Conservation (phyloP, 2,329 filamentous ascomycete species). For the Didymella lethalis region DNA sequence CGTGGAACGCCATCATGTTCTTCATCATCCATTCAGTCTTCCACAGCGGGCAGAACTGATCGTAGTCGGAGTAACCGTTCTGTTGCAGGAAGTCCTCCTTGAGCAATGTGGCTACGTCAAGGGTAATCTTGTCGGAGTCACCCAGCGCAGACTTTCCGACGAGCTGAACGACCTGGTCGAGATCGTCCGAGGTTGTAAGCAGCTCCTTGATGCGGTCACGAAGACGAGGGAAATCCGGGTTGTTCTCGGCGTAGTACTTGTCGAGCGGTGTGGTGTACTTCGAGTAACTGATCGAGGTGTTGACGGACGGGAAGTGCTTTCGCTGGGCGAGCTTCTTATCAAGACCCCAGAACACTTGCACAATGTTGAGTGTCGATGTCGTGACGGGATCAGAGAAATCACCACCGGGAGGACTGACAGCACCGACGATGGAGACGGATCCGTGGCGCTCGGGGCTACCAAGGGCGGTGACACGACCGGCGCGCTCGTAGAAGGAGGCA, state of each 20-base stretch:
- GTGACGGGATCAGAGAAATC: conserved; percentile 99
- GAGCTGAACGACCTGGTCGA: conserved; percentile 98
- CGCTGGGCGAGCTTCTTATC: conserved; percentile 99
- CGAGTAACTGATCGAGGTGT: conserved; percentile 92
- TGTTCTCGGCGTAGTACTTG: conserved; percentile 92
- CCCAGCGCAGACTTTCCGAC: conserved; percentile 97
- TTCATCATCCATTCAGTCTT: conserved; percentile 99
- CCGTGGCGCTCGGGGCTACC: conserved; percentile 89
- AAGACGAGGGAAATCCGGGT: conserved; percentile 91
- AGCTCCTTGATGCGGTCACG: conserved; percentile 94
- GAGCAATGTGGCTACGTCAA: conserved; percentile 88
- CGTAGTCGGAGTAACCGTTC: conserved; percentile 98
- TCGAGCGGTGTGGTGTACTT: conserved; percentile 92
- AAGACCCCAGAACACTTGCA: conserved; percentile 99
- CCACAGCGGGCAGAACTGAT: conserved; percentile 99
- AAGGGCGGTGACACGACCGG: conserved; percentile 83
- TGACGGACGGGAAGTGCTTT: conserved; percentile 99
- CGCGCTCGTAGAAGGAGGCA: conserved; percentile 98
- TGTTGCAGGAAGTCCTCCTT: conserved; percentile 99
- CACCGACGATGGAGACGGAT: conserved; percentile 96
- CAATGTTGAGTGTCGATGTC: conserved; percentile 89
- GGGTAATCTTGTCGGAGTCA: conserved; percentile 96
- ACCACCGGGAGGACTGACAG: conserved; percentile 95
- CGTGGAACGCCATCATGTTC: conserved; percentile 97
- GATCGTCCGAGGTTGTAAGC: conserved; percentile 91